A percentile compares a stretch with the other conserved stretches of the same genome.
phyloP scores from a whole-genome alignment of 2,329 filamentous ascomycete genomes.

The Paraconiothyrium sp. region DNA sequence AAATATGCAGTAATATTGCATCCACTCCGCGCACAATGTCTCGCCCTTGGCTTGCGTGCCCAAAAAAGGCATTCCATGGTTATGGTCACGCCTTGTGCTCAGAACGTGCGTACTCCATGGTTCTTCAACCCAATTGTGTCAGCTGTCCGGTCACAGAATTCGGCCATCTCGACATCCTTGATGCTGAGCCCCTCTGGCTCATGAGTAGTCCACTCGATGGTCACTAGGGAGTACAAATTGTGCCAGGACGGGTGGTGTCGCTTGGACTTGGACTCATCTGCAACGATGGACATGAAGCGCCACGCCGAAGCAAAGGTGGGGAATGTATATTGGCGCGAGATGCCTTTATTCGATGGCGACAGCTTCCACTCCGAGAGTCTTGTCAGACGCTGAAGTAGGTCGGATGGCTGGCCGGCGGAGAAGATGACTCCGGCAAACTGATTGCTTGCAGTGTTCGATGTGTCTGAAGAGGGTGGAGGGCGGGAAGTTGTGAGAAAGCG shows the following conservation, averaged over 20 bases:
- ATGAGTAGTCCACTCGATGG: conserved; percentile 50
- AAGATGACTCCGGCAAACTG: conserved; percentile 32
- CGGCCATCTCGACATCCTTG: conserved; percentile 50
- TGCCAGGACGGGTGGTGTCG: conserved; percentile 47
- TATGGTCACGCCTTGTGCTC: background rate
- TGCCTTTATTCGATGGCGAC: conserved; percentile 33
- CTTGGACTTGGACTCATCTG: conserved; percentile 45
- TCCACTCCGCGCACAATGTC: background rate
- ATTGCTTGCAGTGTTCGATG: conserved; percentile 10
- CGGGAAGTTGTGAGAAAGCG: background rate
- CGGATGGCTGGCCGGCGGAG: conserved; percentile 37
- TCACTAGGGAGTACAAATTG: conserved; percentile 46
- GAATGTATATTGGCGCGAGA: conserved; percentile 42
- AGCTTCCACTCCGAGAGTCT: conserved; percentile 39
- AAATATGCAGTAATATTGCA: background rate
- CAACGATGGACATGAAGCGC: conserved; percentile 45
- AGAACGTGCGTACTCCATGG: background rate
- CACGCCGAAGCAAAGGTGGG: conserved; percentile 43
- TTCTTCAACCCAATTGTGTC: conserved; percentile 36
- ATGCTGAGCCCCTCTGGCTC: conserved; percentile 44
- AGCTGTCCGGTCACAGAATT: conserved; percentile 45
- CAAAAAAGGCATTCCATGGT: background rate
- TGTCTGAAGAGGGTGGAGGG: background rate
- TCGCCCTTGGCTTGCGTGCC: background rate
- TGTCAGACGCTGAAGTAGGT: conserved; percentile 36